A percentile compares a stretch with the other conserved stretches of the same genome.
Conservation (phyloP, 345 rosid species). For the Sisymbrium irio region DNA sequence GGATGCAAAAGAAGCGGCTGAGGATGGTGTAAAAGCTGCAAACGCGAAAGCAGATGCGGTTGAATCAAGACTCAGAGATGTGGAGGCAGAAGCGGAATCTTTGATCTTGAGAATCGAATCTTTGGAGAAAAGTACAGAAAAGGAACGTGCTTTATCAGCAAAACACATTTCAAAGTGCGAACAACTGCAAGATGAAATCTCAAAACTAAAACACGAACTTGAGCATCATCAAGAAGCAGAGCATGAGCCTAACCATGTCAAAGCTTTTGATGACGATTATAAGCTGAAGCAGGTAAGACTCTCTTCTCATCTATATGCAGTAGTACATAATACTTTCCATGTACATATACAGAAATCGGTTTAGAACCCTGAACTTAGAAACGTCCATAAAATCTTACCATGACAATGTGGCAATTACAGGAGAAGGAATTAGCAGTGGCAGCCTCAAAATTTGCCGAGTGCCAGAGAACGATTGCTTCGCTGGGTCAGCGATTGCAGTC, state of each 20-base stretch:
- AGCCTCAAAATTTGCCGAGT: constrained; percentile 69
- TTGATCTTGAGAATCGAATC: constrained; percentile 46
- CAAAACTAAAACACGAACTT: constrained; percentile 47
- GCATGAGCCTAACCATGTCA: constrained; percentile 34
- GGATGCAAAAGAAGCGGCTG: constrained; percentile 48
- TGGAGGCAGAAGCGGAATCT: constrained; percentile 48
- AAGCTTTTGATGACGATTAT: constrained; percentile 40
- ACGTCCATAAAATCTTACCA: not conserved
- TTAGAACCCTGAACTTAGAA: not conserved
- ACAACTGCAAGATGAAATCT: constrained; percentile 56
- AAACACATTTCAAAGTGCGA: constrained; percentile 36
- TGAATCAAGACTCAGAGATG: constrained; percentile 54
- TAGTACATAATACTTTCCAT: not conserved
- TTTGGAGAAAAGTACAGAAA: constrained; percentile 38
- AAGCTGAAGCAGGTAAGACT: constrained; percentile 64
- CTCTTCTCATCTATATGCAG: constrained; percentile 5
- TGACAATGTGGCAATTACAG: constrained; percentile 43
- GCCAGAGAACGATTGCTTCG: constrained; percentile 85
- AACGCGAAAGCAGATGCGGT: constrained; percentile 39
- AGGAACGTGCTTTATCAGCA: constrained; percentile 35
- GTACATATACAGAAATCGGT: not conserved
- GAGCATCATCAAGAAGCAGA: constrained; percentile 38
- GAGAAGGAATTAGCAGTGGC: constrained; percentile 68
- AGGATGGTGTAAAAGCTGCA: constrained; percentile 45
- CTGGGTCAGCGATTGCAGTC: constrained; percentile 60